Conservation (phyloP, 2,329 filamentous ascomycete genomes). For the Botrytis squamosa region DNA sequence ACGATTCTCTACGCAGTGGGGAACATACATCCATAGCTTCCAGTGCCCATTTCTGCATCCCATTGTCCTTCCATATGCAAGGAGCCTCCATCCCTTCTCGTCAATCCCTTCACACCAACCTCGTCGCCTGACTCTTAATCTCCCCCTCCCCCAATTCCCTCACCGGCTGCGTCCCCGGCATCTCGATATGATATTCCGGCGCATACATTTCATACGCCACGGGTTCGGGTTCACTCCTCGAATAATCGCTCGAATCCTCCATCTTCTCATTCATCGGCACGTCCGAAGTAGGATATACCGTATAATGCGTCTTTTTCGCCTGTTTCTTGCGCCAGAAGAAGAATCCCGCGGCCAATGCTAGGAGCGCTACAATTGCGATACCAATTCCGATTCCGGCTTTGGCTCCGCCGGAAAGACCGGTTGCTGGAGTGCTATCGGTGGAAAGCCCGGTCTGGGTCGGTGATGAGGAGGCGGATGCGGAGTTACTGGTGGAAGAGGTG, state of each 20-base stretch:
- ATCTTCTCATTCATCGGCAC: not conserved
- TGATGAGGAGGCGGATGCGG: conserved; percentile 1
- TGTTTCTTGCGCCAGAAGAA: conserved; percentile 12
- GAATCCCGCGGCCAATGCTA: not conserved
- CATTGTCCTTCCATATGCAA: no score
- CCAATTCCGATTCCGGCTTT: conserved; percentile 13
- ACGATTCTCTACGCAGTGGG: no score
- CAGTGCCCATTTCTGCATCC: no score
- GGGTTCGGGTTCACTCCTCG: not conserved
- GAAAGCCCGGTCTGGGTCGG: not conserved
- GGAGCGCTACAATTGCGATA: not conserved
- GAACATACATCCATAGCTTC: no score
- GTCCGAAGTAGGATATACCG: not conserved
- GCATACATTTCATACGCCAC: conserved; percentile 13
- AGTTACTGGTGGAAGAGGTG: not conserved
- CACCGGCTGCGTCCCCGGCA: not conserved
- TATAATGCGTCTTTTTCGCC: not conserved
- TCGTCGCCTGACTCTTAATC: not conserved
- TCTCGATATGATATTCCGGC: not conserved
- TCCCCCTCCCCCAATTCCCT: not conserved
- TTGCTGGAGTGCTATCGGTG: not conserved
- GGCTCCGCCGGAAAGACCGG: not conserved
- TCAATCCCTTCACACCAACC: not conserved
- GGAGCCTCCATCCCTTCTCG: no score
- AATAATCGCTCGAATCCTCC: not conserved